Conservation (phyloP, 148 eudicot genomes). For the Fagopyrum esculentum region DNA sequence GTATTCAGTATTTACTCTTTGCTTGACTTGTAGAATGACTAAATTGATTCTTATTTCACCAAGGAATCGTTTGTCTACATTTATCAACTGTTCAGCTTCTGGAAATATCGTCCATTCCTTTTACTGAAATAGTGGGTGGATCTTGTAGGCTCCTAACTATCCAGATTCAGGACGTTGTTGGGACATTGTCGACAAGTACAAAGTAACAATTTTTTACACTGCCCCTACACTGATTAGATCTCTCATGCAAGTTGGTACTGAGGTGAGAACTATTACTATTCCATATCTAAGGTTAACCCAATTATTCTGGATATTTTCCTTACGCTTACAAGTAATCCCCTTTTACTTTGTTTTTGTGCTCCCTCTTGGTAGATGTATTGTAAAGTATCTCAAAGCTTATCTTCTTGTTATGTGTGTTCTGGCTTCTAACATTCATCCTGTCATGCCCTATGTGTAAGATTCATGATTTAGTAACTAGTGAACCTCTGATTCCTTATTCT, state of each 20-base stretch:
- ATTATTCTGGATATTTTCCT: slow-evolving; percentile 2
- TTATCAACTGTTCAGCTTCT: background rate
- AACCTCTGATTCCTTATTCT: background rate
- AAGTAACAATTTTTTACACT: slow-evolving; percentile 84
- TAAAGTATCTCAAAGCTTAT: background rate
- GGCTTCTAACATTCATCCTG: background rate
- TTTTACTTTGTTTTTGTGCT: background rate
- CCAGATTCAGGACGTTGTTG: slow-evolving; percentile 96
- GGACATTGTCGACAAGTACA: slow-evolving; percentile 97
- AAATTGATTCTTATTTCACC: background rate
- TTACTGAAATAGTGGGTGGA: background rate
- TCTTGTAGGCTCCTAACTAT: slow-evolving; percentile 83
- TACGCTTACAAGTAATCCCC: background rate
- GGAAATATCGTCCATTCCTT: background rate
- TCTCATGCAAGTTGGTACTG: slow-evolving; percentile 89
- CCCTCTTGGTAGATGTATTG: background rate
- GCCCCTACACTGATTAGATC: slow-evolving; percentile 96
- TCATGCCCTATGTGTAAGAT: background rate
- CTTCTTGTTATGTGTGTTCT: background rate
- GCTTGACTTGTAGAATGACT: background rate
- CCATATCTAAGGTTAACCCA: background rate
- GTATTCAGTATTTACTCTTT: background rate
- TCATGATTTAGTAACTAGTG: background rate
- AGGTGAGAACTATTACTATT: slow-evolving; percentile 40
- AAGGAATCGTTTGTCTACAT: background rate